Evolutionary conservation across 805 yeast genomes (phyloP).

Genomic region (Lipomyces orientalis): DNA sequence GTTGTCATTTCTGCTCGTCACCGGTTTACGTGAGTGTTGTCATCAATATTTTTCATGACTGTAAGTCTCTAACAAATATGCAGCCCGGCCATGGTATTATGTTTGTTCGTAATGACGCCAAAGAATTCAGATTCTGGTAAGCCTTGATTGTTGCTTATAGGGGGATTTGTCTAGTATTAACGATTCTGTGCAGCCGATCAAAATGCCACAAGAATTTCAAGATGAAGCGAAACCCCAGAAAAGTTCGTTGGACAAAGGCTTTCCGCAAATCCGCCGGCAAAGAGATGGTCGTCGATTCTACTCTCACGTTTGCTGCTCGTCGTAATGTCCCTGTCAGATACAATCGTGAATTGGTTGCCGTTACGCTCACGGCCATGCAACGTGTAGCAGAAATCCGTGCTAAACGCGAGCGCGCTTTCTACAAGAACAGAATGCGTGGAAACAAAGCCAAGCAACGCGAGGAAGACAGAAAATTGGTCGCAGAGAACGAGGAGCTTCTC

Average conservation of each 20-base stretch:
- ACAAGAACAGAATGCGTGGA: slow-evolving; percentile 98
- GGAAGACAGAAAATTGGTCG: slow-evolving; percentile 87
- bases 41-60: neutral
- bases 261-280: slow-evolving; percentile 99
- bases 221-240: slow-evolving; percentile 98
- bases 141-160: slow-evolving; percentile 1
- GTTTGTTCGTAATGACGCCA: slow-evolving; percentile 98
- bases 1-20: slow-evolving; percentile 96
- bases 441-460: slow-evolving; percentile 86
- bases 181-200: slow-evolving; percentile 59
- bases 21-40: slow-evolving; percentile 70
- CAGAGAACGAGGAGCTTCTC: slow-evolving; percentile 83
- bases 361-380: slow-evolving; percentile 93
- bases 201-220: slow-evolving; percentile 97
- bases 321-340: slow-evolving; percentile 98
- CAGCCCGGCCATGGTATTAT: slow-evolving; percentile 68
- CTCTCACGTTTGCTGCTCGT: slow-evolving; percentile 94
- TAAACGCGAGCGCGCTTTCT: slow-evolving; percentile 97
- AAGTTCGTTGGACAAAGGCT: slow-evolving; percentile 91
- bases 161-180: slow-evolving; percentile 12
- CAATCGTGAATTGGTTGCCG: slow-evolving; percentile 93
- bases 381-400: slow-evolving; percentile 95
- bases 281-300: slow-evolving; percentile 96
- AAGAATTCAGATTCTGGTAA: slow-evolving; percentile 89
- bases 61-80: slow-evolving; percentile 9